A percentile compares a stretch with the other conserved stretches of the same genome.
phyloP scores from a whole-genome alignment of 805 yeast genomes.

The Aciculoconidium aculeatum region DNA sequence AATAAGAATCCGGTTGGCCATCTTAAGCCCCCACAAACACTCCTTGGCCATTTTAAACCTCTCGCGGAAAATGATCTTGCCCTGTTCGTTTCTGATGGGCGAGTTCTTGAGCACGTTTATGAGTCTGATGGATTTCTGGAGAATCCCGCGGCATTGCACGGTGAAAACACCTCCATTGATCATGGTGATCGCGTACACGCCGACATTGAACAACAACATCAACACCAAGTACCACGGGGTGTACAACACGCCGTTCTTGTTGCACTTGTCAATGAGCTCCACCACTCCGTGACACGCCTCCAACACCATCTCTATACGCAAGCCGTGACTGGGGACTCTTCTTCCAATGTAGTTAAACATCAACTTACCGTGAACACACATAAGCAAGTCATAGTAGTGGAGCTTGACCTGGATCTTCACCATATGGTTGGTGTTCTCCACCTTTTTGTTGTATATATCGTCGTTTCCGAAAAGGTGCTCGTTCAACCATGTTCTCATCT shows the following conservation, averaged over 20 bases:
- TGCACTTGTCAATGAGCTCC: slow-evolving; percentile 23
- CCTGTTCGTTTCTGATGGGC: slow-evolving; percentile 25
- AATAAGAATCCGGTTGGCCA: slow-evolving; percentile 46
- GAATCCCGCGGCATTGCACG: slow-evolving; percentile 17
- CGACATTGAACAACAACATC: slow-evolving; percentile 39
- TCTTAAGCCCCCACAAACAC: slow-evolving; percentile 57
- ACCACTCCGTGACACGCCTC: slow-evolving; percentile 26
- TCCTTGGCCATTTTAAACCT: slow-evolving; percentile 51
- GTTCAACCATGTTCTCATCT: slow-evolving; percentile 28
- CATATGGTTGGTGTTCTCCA: slow-evolving; percentile 11
- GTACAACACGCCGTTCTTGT: slow-evolving; percentile 21
- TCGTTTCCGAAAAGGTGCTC: slow-evolving; percentile 29
- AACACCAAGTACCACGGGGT: slow-evolving; percentile 52
- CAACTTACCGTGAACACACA: slow-evolving; percentile 30
- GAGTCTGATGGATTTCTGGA: slow-evolving; percentile 20
- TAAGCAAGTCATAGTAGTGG: slow-evolving; percentile 33
- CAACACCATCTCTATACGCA: slow-evolving; percentile 25
- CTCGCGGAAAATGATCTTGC: slow-evolving; percentile 23
- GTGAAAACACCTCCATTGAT: slow-evolving; percentile 37
- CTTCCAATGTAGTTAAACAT: slow-evolving; percentile 30
- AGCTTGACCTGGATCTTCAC: slow-evolving; percentile 32
- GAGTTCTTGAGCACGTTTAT: slow-evolving; percentile 20
- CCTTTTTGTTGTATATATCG: slow-evolving; percentile 9
- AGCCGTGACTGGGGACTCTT: slow-evolving; percentile 23
- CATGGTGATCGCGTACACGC: slow-evolving; percentile 35